phyloP scores from a whole-genome alignment of 2,329 filamentous ascomycete species.

The Alternaria viburni region DNA sequence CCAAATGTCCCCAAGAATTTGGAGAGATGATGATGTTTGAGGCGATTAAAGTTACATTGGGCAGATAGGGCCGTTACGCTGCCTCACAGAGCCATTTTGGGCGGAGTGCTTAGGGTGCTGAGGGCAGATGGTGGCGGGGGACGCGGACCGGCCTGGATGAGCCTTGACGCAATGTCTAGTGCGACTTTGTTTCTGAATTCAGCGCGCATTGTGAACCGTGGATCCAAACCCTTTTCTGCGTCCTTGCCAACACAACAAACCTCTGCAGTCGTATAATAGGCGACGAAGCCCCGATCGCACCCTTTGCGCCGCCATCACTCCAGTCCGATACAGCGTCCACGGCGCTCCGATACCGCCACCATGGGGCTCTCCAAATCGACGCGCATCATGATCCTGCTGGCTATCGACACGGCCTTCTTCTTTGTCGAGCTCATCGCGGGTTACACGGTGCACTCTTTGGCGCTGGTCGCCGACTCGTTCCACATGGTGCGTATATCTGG shows the following conservation, averaged over 20 bases:
- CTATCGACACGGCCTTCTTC: conserved; percentile 89
- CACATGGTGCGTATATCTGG: conserved; percentile 75
- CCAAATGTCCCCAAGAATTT: not conserved
- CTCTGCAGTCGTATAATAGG: not conserved
- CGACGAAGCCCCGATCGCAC: not conserved
- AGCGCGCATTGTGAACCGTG: conserved; percentile 2
- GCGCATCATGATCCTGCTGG: conserved; percentile 90
- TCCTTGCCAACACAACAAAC: not conserved
- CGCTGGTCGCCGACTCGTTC: conserved; percentile 94
- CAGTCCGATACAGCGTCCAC: not conserved
- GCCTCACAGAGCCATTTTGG: not conserved
- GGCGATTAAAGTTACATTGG: not conserved
- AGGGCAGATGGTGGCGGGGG: not conserved
- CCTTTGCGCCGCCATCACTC: not conserved
- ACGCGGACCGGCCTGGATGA: not conserved
- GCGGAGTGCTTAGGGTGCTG: not conserved
- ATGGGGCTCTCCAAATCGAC: conserved; percentile 94
- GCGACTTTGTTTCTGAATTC: not conserved
- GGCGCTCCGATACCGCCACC: conserved; percentile 22
- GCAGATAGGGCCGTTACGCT: not conserved
- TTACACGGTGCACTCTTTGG: conserved; percentile 87
- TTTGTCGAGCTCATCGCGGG: conserved; percentile 83
- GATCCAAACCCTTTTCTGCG: not conserved
- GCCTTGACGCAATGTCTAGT: conserved; percentile 1
- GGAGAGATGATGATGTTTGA: not conserved